Evolutionary conservation across 1,284 basidiomycete species (phyloP), one percentile per base, ranked within the genome.

Genomic region (Xerocomus amazonicus): DNA sequence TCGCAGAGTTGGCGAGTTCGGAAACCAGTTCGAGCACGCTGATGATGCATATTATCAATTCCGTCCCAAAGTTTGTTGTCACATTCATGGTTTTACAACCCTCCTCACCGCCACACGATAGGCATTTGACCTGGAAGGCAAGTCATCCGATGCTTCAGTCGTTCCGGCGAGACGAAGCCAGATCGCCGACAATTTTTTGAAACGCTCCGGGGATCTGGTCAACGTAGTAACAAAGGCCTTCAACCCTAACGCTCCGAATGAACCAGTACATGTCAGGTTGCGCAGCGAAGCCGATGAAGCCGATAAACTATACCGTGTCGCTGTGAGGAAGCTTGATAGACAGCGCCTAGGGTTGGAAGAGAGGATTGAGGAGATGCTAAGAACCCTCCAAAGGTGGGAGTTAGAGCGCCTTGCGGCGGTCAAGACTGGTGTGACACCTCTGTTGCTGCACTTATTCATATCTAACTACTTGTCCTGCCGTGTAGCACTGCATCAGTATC

Each of bases 271-370:
- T 57, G 63, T 93, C 44, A 78, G 80, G 50, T 78, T 87, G 3
- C 77, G 91, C 37, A 74, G 79, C 23, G 90, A 93, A 35, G 90
- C 92, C 0, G 83, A 85, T 17, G 78, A 80, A 39, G 89, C 92
- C 0, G 88, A 94, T 62, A 78, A 81, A 52, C 67, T 77, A 9
- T 95, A 93, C 66, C 83, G 87, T 31, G 72, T 84, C 36, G 81
- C 83, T 9, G 82, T 93, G 19, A 79, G 89, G 43, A 81, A 81
- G 57, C 78, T 92, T 34, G 92, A 94, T 62, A 73, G 84, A 43
- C 88, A 90, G 61, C 76, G 92, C 26, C 76, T 94, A 23, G 82
- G 78, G 4, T 78, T 95, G 46, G 92, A 95, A 67, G 90, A 95
- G 64, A 77, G 80, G 45, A 79, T 95, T 46, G 92, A 95, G 63